Evolutionary conservation across 2,329 filamentous ascomycete genomes (phyloP).

Genomic region (Venturia effusa): DNA sequence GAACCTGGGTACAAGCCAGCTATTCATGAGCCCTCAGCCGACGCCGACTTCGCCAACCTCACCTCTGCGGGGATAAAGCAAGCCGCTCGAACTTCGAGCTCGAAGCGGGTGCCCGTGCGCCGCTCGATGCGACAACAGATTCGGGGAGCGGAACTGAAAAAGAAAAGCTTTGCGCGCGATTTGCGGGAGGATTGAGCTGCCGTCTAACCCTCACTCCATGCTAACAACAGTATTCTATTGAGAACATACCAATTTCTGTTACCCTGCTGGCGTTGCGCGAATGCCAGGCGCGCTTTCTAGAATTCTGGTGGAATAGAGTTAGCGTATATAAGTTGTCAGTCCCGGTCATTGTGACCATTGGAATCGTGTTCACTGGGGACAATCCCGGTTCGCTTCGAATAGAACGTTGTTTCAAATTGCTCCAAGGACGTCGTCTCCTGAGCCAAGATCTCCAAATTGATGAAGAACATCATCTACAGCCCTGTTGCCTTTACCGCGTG

Average conservation of each 20-base stretch:
- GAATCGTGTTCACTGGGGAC: neutral
- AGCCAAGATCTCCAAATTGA: neutral
- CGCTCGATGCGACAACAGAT: neutral
- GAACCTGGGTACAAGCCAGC: neutral
- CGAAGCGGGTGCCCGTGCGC: neutral
- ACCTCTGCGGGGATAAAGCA: neutral
- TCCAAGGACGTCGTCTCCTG: neutral
- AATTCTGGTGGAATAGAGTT: neutral
- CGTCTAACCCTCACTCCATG: neutral
- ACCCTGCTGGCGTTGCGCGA: no score
- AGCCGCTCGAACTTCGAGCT: neutral
- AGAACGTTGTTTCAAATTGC: neutral
- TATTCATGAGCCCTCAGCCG: no score
- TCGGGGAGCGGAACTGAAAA: neutral
- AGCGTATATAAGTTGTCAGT: no score
- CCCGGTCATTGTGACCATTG: neutral
- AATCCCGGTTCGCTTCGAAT: neutral
- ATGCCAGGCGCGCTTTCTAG: neutral
- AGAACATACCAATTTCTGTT: no score
- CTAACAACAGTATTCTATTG: neutral
- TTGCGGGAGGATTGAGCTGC: neutral
- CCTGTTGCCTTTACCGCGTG: no score
- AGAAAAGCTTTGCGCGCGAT: neutral
- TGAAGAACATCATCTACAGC: no score
- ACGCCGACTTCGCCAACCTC: neutral